phyloP scores from a whole-genome alignment of 208 protist genomes.

The Wallacemonas sp. region DNA sequence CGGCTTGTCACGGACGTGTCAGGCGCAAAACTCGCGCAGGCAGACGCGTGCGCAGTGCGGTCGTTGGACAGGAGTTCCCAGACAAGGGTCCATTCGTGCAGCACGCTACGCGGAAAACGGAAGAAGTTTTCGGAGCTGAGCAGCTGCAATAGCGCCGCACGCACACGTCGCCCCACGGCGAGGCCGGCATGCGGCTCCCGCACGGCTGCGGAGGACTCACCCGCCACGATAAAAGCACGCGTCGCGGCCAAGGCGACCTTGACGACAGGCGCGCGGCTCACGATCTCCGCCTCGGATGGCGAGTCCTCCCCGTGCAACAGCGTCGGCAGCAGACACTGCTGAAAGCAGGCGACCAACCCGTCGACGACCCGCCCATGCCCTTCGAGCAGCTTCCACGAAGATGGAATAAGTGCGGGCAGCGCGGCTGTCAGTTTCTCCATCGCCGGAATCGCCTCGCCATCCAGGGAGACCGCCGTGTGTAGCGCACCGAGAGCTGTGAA shows the following conservation, averaged over 20 bases:
- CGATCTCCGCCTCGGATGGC: slow-evolving; percentile 38
- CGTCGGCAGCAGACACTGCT: slow-evolving; percentile 28
- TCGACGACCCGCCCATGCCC: slow-evolving; percentile 33
- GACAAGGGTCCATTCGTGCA: slow-evolving; percentile 40
- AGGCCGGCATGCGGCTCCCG: slow-evolving; percentile 8
- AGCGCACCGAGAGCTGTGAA: slow-evolving; percentile 5
- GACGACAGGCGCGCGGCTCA: slow-evolving; percentile 24
- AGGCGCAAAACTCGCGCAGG: slow-evolving; percentile 12
- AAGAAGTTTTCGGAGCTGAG: slow-evolving; percentile 49
- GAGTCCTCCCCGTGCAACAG: slow-evolving; percentile 36
- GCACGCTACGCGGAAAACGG: slow-evolving; percentile 24
- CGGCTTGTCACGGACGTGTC: slow-evolving; percentile 16
- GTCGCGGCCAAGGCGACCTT: slow-evolving; percentile 28
- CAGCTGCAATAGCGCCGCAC: slow-evolving; percentile 32
- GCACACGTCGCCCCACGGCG: slow-evolving; percentile 29
- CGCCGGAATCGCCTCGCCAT: slow-evolving; percentile 16
- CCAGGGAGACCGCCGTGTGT: slow-evolving; percentile 15
- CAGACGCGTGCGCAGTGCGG: slow-evolving; percentile 15
- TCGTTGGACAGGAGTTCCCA: slow-evolving; percentile 26
- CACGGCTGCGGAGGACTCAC: neutral
- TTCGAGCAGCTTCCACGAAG: neutral
- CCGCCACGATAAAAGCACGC: slow-evolving; percentile 7
- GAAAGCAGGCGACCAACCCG: slow-evolving; percentile 24
- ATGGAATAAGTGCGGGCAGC: slow-evolving; percentile 10
- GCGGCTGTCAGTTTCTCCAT: slow-evolving; percentile 19